Percentiles rank a stretch among this genome's conserved stretches.
These are phyloP conservation scores for Neurospora hispaniola DNA, from an alignment of 495 filamentous ascomycete genomes.

Conservation along the genomic window DNA sequence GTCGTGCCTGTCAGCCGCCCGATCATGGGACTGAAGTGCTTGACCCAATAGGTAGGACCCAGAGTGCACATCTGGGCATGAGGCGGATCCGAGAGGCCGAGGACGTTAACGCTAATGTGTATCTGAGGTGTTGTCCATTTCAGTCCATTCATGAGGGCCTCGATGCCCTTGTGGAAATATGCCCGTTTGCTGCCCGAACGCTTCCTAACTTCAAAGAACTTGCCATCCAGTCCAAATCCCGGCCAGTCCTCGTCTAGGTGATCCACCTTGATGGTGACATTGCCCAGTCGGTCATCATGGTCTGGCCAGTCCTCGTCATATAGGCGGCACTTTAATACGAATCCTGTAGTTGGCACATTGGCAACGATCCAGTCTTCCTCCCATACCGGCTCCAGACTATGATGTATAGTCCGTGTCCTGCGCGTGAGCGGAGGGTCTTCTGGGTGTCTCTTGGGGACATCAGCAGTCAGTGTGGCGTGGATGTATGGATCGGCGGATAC, in stretches of 20 bases:
- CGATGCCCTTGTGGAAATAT: slow-evolving; percentile 56
- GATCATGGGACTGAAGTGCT: slow-evolving; percentile 82
- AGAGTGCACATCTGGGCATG: slow-evolving; percentile 70
- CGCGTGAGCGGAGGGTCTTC: slow-evolving; percentile 62
- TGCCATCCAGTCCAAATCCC: slow-evolving; percentile 46
- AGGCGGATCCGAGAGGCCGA: slow-evolving; percentile 66
- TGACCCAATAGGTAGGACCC: slow-evolving; percentile 65
- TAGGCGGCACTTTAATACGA: slow-evolving; percentile 66
- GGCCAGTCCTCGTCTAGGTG: slow-evolving; percentile 52
- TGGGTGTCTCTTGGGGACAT: slow-evolving; percentile 62
- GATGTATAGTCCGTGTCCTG: slow-evolving; percentile 66
- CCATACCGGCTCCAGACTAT: slow-evolving; percentile 65
- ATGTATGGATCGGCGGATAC: slow-evolving; percentile 81
- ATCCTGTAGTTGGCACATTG: slow-evolving; percentile 69
- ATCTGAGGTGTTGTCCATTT: slow-evolving; percentile 32
- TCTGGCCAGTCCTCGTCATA: slow-evolving; percentile 85
- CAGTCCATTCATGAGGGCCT: slow-evolving; percentile 32
- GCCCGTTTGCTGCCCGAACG: slow-evolving; percentile 77
- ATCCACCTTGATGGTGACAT: slow-evolving; percentile 56
- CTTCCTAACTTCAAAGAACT: slow-evolving; percentile 65
- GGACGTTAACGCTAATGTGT: slow-evolving; percentile 56
- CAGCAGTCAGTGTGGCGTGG: slow-evolving; percentile 51
- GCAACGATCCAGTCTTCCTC: slow-evolving; percentile 78
- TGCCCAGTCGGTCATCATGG: slow-evolving; percentile 79
- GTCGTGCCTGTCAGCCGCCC: slow-evolving; percentile 72